A percentile compares a stretch with the other conserved stretches of the same genome.
Evolutionary conservation across 2,329 filamentous ascomycete species (phyloP).

Genomic region (Penicillium sp.): DNA sequence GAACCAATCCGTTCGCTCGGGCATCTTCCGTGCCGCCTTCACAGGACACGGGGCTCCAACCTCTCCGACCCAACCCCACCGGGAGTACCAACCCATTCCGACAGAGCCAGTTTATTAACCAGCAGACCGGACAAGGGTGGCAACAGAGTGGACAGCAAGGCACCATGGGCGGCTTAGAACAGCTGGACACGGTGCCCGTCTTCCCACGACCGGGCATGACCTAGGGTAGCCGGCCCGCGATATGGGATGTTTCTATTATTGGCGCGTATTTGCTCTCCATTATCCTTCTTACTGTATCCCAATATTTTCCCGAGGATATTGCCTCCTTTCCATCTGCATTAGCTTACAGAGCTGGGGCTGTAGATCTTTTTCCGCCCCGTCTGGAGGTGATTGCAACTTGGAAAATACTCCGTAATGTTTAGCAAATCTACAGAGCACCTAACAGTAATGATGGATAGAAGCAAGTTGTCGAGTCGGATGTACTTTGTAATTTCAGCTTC

Average conservation of each 20-base stretch:
- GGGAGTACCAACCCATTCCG: constrained; percentile 93
- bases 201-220: constrained; percentile 72
- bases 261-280: constrained; percentile 10
- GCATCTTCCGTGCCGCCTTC: constrained; percentile 43
- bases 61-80: constrained; percentile 69
- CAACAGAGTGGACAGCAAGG: constrained; percentile 67
- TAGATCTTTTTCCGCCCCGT: neutral
- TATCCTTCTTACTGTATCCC: constrained; percentile 13
- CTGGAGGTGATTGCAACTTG: neutral
- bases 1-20: constrained; percentile 68
- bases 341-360: neutral
- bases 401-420: neutral
- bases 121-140: constrained; percentile 83
- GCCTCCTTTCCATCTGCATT: neutral
- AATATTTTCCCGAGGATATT: neutral
- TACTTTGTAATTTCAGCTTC: neutral
- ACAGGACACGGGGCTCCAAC: constrained; percentile 34
- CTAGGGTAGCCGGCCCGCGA: constrained; percentile 5
- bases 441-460: neutral
- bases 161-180: constrained; percentile 71
- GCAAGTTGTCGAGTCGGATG: neutral
- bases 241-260: neutral
- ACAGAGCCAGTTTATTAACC: constrained; percentile 84
- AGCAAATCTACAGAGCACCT: neutral
- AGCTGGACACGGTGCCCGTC: constrained; percentile 71